Evolutionary conservation across 1,139 yeast genomes (phyloP).

Genomic region (Blastobotrys elegans): DNA sequence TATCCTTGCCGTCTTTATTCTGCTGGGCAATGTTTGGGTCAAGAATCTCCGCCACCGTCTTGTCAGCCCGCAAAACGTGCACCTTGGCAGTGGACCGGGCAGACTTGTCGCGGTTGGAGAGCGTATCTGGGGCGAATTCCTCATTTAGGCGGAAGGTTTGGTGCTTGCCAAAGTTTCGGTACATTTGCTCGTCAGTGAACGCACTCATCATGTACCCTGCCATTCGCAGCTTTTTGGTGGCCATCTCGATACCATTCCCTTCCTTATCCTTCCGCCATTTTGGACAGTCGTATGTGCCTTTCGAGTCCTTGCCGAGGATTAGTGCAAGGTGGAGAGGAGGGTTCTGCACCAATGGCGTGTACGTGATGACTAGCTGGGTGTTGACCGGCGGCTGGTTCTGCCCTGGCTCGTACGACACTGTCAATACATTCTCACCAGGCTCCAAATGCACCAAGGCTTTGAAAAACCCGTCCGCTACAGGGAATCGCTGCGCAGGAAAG

Average conservation of each 20-base stretch:
- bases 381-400: conserved; percentile 1
- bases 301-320: conserved; percentile 73
- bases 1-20: conserved; percentile 61
- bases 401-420: conserved; percentile 26
- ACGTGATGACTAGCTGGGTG: conserved; percentile 39
- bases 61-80: conserved; percentile 64
- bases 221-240: conserved; percentile 68
- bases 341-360: conserved; percentile 57
- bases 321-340: conserved; percentile 81
- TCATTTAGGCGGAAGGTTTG: conserved; percentile 77
- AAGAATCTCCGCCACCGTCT: conserved; percentile 64
- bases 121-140: conserved; percentile 50
- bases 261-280: conserved; percentile 49
- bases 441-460: conserved; percentile 70
- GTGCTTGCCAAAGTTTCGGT: conserved; percentile 59
- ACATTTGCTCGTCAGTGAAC: conserved; percentile 88
- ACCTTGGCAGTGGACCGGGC: conserved; percentile 65
- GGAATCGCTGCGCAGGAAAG: conserved; percentile 68
- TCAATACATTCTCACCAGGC: conserved; percentile 45
- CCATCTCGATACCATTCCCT: conserved; percentile 67
- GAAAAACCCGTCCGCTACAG: conserved; percentile 65
- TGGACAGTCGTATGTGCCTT: conserved; percentile 70
- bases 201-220: conserved; percentile 93
- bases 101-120: conserved; percentile 40
- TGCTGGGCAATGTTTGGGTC: conserved; percentile 86